Evolutionary conservation across 2,329 filamentous ascomycete genomes (phyloP), one percentile per base, ranked within the genome.

Genomic region (Diplodia seriata): DNA sequence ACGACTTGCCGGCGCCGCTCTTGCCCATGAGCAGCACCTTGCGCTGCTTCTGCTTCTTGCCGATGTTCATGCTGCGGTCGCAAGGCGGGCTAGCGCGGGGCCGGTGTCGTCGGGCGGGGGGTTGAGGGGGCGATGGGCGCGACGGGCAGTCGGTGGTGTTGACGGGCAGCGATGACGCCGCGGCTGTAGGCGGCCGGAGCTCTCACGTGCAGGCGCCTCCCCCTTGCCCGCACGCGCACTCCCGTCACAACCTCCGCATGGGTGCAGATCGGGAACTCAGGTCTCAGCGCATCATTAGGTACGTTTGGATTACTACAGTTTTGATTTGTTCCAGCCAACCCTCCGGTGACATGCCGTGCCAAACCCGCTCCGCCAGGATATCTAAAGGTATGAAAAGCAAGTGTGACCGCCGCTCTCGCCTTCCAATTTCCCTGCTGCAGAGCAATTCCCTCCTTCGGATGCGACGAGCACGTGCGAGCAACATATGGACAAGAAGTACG

Each of bases 1-100:
- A 97, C 51, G 94, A 97, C 82, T 99, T 99, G 67, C 95, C 95
- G 0, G 94, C 97, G 66, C 95, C 95, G 70, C 92, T 97, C 84
- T 97, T 97, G 73, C 95, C 95, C 95, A 85, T 84, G 54, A 85
- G 77, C 74, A 85, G 76, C 74, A 85, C 82, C 74, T 85, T 85
- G 76, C 83, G 82, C 79, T 84, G 82, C 78, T 84, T 84, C 74
- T 84, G 82, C 64, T 83, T 80, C 76, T 82, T 83, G 47, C 73
- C 72, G 7, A 76, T 76, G 66, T 78, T 79, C 77, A 79, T 79
- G 1, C 31, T 72, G 72, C 38, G 33, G 31, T 51, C 43, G 18
- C 57, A 50, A 23, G 14, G 50, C 38, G n/a, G 49, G 40, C 53
- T 40, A 18, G 31, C 26, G 51, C 29, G 9, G 18, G n/a, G 20